Conservation (phyloP, 352 stramenopile genomes). For the Phytophthora sansomeana region DNA sequence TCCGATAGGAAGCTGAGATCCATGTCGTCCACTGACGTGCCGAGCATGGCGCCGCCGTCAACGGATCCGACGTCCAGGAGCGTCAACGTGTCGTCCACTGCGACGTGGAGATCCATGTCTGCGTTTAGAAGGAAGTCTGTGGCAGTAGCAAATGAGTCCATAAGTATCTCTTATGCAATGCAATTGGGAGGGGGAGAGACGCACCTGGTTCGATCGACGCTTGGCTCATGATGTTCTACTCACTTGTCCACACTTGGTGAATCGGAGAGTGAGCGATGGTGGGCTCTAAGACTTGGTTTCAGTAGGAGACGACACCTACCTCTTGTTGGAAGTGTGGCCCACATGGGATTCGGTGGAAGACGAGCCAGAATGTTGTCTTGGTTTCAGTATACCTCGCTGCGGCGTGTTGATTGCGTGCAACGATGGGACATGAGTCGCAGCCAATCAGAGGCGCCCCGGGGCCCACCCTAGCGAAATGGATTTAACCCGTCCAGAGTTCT, state of each 20-base stretch:
- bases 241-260: neutral
- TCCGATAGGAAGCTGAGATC: constrained; percentile 43
- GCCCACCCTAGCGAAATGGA: constrained; percentile 23
- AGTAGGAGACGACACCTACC: constrained; percentile 3
- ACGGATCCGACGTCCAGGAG: constrained; percentile 26
- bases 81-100: constrained; percentile 31
- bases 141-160: neutral
- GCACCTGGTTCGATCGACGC: constrained; percentile 24
- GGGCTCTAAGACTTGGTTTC: constrained; percentile 5
- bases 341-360: constrained; percentile 2
- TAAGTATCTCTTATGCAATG: neutral
- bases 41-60: constrained; percentile 15
- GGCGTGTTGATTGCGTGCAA: constrained; percentile 17
- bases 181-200: neutral
- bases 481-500: too few species aligned
- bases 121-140: constrained; percentile 29
- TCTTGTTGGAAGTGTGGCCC: constrained; percentile 6
- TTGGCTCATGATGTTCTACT: constrained; percentile 24
- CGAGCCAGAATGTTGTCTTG: neutral
- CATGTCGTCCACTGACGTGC: constrained; percentile 33
- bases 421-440: constrained; percentile 7
- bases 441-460: constrained; percentile 5
- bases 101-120: constrained; percentile 28
- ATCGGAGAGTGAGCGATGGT: constrained; percentile 17
- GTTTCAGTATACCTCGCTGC: constrained; percentile 3